Conservation (phyloP, 2,329 filamentous ascomycete genomes). For the Pseudogymnoascus sp. region DNA sequence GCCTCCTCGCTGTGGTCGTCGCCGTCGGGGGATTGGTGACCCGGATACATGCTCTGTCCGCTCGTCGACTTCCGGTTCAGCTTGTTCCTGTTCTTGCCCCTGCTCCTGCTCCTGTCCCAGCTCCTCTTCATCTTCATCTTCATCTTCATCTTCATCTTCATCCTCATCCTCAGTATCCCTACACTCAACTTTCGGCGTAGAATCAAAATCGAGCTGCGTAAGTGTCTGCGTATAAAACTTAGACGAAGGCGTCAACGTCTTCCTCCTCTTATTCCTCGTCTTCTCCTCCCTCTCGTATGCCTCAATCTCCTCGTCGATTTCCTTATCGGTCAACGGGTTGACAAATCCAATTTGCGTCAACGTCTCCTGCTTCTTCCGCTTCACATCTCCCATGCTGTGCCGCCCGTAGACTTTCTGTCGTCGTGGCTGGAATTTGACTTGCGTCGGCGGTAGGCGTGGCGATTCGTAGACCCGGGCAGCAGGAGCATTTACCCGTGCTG, state of each 20-base stretch:
- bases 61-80: neutral
- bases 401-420: neutral
- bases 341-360: slow-evolving; percentile 9
- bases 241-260: neutral
- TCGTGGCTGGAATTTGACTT: slow-evolving; percentile 8
- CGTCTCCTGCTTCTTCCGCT: slow-evolving; percentile 1
- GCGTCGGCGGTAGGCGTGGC: neutral
- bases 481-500: neutral
- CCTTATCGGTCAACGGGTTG: neutral
- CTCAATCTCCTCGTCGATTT: slow-evolving; percentile 2
- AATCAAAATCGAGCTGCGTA: slow-evolving; percentile 49
- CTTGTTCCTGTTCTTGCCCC: neutral
- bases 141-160: neutral
- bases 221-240: slow-evolving; percentile 51
- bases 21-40: neutral
- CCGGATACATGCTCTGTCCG: neutral
- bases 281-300: slow-evolving; percentile 7
- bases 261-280: neutral
- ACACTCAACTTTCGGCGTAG: neutral
- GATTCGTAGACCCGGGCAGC: neutral
- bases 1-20: neutral
- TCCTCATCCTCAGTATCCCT: slow-evolving; percentile 5
- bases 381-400: neutral
- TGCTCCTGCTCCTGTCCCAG: too few relatives aligned
- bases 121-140: neutral